Evolutionary conservation across 1,284 basidiomycete species (phyloP), one percentile per base, ranked within the genome.

Genomic region (Jaminaea rosea): DNA sequence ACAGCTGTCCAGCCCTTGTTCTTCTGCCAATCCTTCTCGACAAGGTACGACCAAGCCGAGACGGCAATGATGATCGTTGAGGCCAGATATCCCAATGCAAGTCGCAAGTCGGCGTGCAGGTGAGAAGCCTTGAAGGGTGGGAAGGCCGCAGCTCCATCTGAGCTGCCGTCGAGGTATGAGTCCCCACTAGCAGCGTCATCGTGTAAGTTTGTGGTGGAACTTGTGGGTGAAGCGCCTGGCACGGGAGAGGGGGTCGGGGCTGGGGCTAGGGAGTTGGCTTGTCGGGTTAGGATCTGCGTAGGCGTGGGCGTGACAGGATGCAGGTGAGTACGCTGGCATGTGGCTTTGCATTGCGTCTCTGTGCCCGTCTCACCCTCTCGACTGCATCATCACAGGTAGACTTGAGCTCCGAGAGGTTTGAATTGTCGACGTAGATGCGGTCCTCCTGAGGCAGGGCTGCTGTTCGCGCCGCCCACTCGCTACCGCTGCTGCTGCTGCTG

Each of bases 21-120:
- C 41, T 63, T 59, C 17, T 56, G 48, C 71, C 71, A 73, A 15
- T 65, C 64, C 46, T 65, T 59, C 49, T 72, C 70, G 32, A 69
- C 39, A 36, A 65, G 58, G 47, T 69, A 73, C 9, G 62, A 47
- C 59, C 67, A 72, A 34, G 50, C 56, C 10, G 56, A 58, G 5
- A 61, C 58, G 32, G 55, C 69, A 28, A 73, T 63, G 64, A 73
- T 68, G 47, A 63, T 45, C n/a, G 58, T 46, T 4, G 71, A 62
- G 9, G 61, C 63, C 0, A 51, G 53, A 31, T 65, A 61, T 8
- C 65, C 63, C 21, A 73, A 50, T 4, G 41, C 53, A 24, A 71
- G 58, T 7, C 65, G 50, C 21, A 65, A 26, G 48, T 73, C 67
- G 2, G 65, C 60, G 36, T 65, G 57, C 9, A 62, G 39, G 36